Evolutionary conservation across 108 stramenopile species (phyloP).

Genomic region (Nannochloropsis salina): DNA sequence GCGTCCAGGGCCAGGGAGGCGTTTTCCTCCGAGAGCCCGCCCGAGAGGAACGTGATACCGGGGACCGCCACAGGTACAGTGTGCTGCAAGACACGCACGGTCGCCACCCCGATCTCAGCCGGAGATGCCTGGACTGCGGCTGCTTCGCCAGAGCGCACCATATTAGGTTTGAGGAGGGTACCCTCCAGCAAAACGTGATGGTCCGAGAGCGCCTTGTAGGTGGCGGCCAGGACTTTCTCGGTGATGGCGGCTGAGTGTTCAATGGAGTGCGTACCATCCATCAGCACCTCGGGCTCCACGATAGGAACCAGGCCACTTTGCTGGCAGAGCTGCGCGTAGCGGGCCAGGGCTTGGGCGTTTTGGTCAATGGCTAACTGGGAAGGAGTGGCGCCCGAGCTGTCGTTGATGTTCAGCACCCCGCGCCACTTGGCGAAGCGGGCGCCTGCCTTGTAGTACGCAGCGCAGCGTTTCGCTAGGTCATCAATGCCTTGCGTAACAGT

Average conservation of each 20-base stretch:
- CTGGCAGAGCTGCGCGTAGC: constrained; percentile 77
- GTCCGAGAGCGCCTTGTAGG: constrained; percentile 70
- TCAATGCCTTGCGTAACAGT: constrained; percentile 77
- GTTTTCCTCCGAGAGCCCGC: constrained; percentile 69
- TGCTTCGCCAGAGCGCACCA: constrained; percentile 66
- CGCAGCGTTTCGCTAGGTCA: constrained; percentile 61
- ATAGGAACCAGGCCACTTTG: constrained; percentile 74
- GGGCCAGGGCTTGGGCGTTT: constrained; percentile 65
- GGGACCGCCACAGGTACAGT: constrained; percentile 73
- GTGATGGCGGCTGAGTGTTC: constrained; percentile 45
- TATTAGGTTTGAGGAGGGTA: constrained; percentile 72
- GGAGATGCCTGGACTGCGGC: constrained; percentile 56
- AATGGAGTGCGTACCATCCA: constrained; percentile 56
- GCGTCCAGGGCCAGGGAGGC: constrained; percentile 66
- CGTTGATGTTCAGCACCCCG: constrained; percentile 52
- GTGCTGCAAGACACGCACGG: constrained; percentile 66
- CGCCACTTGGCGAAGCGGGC: constrained; percentile 78
- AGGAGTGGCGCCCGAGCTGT: constrained; percentile 56
- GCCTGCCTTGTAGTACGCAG: constrained; percentile 67
- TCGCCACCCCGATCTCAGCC: constrained; percentile 67
- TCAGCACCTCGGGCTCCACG: constrained; percentile 75
- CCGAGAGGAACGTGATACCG: constrained; percentile 71
- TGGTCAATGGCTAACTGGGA: constrained; percentile 65
- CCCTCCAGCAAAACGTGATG: constrained; percentile 75
- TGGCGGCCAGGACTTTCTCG: constrained; percentile 49